A percentile compares a stretch with the other conserved stretches of the same genome.
phyloP scores from a whole-genome alignment of 495 filamentous ascomycete species.

The Pyrenopolyporus hunteri region DNA sequence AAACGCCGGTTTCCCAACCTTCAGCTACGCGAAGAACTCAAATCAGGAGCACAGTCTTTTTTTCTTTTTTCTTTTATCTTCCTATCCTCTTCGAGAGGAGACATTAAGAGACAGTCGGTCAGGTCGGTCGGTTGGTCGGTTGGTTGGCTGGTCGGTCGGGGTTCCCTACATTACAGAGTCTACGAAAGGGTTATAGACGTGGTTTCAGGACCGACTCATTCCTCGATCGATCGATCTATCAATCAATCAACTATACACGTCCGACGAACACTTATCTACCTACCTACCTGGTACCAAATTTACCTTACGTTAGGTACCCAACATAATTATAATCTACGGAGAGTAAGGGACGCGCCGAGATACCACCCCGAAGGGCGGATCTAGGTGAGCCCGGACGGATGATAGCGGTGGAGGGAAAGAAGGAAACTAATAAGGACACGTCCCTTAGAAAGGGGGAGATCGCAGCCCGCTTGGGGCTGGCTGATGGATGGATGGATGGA shows the following conservation, averaged over 20 bases:
- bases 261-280: slow-evolving; percentile 4
- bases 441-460: neutral
- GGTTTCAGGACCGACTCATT: slow-evolving; percentile 26
- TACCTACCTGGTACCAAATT: too few species aligned
- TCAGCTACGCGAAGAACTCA: slow-evolving; percentile 7
- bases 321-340: slow-evolving; percentile 34
- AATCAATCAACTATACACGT: too few species aligned
- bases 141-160: neutral
- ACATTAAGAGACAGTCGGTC: slow-evolving; percentile 2
- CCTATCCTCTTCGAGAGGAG: neutral
- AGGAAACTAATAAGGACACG: too few species aligned
- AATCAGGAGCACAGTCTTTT: neutral
- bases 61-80: neutral
- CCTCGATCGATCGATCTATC: slow-evolving; percentile 1
- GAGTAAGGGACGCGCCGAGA: slow-evolving; percentile 18
- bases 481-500: slow-evolving; percentile 5
- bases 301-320: too few species aligned
- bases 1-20: slow-evolving; percentile 1
- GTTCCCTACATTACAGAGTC: neutral
- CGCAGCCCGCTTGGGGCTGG: neutral
- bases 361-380: too few species aligned
- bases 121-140: neutral
- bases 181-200: slow-evolving; percentile 22
- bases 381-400: neutral
- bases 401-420: slow-evolving; percentile 8